Percentiles rank a stretch among this genome's conserved stretches.
These are phyloP conservation scores for Tolypocladium capitatum DNA, from an alignment of 2,329 filamentous ascomycete genomes.

Conservation along the genomic window DNA sequence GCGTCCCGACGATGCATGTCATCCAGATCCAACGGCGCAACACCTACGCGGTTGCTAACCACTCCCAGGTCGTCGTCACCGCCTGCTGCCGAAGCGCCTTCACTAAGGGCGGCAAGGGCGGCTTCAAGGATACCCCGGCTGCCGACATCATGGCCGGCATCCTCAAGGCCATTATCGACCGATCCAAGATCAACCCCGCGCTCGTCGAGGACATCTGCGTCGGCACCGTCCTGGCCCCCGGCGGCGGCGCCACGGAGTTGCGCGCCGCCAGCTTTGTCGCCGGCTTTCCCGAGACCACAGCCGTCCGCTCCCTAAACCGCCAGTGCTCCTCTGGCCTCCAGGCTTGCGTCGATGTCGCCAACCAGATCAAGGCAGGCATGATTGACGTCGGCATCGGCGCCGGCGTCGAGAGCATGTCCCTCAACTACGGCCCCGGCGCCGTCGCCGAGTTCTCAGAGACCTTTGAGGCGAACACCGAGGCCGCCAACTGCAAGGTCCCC, in stretches of 20 bases:
- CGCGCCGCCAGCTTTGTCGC: constrained; percentile 81
- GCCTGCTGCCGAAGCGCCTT: constrained; percentile 83
- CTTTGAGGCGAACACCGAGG: constrained; percentile 66
- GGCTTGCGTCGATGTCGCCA: constrained; percentile 86
- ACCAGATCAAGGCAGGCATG: constrained; percentile 82
- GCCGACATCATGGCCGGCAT: constrained; percentile 76
- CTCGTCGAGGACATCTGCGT: constrained; percentile 89
- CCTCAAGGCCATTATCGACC: constrained; percentile 67
- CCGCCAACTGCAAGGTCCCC: constrained; percentile 92
- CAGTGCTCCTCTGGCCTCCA: constrained; percentile 92
- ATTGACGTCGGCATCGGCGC: constrained; percentile 91
- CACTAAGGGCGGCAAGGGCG: constrained; percentile 85
- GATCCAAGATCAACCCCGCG: constrained; percentile 76
- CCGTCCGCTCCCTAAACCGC: constrained; percentile 81
- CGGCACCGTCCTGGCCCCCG: constrained; percentile 80
- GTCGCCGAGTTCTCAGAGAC: constrained; percentile 88
- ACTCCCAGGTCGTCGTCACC: constrained; percentile 68
- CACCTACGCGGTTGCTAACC: neutral
- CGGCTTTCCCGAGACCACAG: constrained; percentile 73
- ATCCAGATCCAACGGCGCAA: neutral
- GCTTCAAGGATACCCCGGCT: constrained; percentile 86
- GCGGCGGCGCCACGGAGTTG: constrained; percentile 94
- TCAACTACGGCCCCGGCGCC: constrained; percentile 78
- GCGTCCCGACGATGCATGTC: constrained; percentile 50
- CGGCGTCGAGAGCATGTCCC: constrained; percentile 92